A percentile compares a stretch with the other conserved stretches of the same genome.
These are phyloP conservation scores for Papiliotrema terrestris DNA, from an alignment of 1,284 basidiomycete species.

Conservation along the genomic window DNA sequence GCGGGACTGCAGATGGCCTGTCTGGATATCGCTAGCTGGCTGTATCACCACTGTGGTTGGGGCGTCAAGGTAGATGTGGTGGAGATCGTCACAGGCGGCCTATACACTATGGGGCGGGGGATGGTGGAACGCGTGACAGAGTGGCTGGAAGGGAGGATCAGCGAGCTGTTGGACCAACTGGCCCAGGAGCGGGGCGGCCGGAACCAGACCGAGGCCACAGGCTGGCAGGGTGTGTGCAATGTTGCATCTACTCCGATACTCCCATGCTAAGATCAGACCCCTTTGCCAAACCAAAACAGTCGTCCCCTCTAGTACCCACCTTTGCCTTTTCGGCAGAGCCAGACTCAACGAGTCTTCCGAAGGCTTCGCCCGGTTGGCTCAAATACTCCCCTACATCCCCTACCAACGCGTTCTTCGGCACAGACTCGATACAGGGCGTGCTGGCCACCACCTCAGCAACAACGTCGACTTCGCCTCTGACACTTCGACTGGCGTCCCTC, in stretches of 20 bases:
- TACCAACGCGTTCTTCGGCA: constrained; percentile 5
- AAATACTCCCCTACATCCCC: constrained; percentile 26
- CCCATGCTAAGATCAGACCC: constrained; percentile 7
- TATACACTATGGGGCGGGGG: constrained; percentile 40
- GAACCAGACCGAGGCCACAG: not conserved
- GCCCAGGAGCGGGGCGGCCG: constrained; percentile 19
- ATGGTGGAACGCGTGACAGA: constrained; percentile 51
- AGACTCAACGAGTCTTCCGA: not conserved
- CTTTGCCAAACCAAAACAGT: constrained; percentile 3
- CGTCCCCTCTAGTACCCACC: constrained; percentile 5
- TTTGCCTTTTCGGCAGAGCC: constrained; percentile 19
- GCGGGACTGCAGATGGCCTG: constrained; percentile 39
- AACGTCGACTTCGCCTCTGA: constrained; percentile 6
- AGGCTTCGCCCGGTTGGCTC: constrained; percentile 27
- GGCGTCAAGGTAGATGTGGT: constrained; percentile 40
- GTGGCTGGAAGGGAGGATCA: constrained; percentile 47
- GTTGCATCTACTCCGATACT: not conserved
- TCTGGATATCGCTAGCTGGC: constrained; percentile 44
- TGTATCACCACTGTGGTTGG: constrained; percentile 48
- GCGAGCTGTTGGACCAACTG: constrained; percentile 21
- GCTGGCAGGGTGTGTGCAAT: not conserved
- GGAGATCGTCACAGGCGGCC: constrained; percentile 32
- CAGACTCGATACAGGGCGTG: constrained; percentile 13
- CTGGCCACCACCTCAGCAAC: constrained; percentile 21
- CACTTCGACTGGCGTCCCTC: constrained; percentile 20